Evolutionary conservation across 176 grass and related monocot species (phyloP), one percentile per base, ranked within the genome.

Genomic region (Poa pratensis): DNA sequence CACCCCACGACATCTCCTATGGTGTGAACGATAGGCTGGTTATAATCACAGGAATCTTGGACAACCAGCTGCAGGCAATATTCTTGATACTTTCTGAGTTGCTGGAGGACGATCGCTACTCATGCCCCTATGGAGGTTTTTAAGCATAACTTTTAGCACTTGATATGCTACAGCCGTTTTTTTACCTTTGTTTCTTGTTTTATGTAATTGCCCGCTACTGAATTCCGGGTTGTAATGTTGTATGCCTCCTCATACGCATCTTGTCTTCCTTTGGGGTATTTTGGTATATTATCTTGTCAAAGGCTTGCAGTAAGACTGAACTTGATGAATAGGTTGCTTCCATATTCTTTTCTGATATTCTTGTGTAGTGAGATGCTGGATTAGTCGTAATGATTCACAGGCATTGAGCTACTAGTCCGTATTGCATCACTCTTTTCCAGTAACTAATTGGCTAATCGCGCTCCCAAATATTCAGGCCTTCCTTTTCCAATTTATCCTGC

Each of bases 21-120:
- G 70, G 70, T 73, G 3, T 49, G 14, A 1, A 30, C 1, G 71
- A 74, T 49, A 74, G 71, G 23, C 42, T 74, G 45, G 71, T 74
- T 28, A 74, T 45, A 17, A 74, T 74, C 23, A 74, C 45, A 50
- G 71, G 71, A 74, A 14, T 9, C 45, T 74, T 74, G 71, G 71
- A 74, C 45, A 51, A 28, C 48, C 71, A 74, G 43, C 14, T 74
- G 45, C 71, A 51, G 71, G 45, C 71, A 18, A 18, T 74, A 30
- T 51, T 74, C 26, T 49, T 51, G 23, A 74, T 74, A 28, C 45
- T 74, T 48, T 74, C 71, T 2, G 45, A 74, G 45, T 51, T 74
- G 45, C 43, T 74, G 24, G 45, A 74, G 23, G 45, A 74, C 4
- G 24, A 50, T 4, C 45, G 15, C 45, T 74, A 74, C 71, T 30